Evolutionary conservation across 305 asterid genomes (phyloP), one percentile per base, ranked within the genome.

Genomic region (Petunia hybrid): DNA sequence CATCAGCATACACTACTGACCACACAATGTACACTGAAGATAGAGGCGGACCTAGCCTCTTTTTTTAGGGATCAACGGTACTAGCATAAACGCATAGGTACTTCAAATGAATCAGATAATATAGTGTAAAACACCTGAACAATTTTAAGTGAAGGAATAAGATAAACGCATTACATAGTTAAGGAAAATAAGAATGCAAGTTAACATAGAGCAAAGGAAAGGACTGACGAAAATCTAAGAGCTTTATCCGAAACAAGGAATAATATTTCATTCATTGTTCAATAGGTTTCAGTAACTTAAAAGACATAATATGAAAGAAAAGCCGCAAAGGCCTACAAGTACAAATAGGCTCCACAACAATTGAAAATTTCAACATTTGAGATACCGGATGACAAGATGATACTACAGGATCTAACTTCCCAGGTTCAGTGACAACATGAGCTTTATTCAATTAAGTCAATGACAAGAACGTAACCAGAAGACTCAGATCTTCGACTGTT

Each of bases 401-500:
- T 43, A 69, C 77, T 70, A 64, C 39, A 42, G n/a, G 53, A 68
- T 35, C 8, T 68, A 68, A 45, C 39, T 22, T 70, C 59, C 42
- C 53, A 43, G 57, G 43, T 69, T 69, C 76, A 69, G 4, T 43
- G 76, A 69, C 8, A 43, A 46, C 31, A 70, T 2, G 3, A 31
- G 10, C 77, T 5, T 70, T 70, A 70, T 70, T 70, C 61, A 31
- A 70, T 70, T 16, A 73, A 46, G 31, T 73, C 63, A 73, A 73
- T 12, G 48, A 36, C 48, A 36, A 71, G 22, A 43, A 73, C 61
- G 13, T 13, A 40, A 62, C 8, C 57, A 66, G 55, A 82, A 59
- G 81, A 80, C 75, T 88, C 85, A 92, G 53, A 83, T 83, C 88
- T 78, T 88, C 1, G 86, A 75, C 84, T 85, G 87, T 82, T 82